phyloP scores from a whole-genome alignment of 23 red algal genomes.

The Pyropia haitanensis region DNA sequence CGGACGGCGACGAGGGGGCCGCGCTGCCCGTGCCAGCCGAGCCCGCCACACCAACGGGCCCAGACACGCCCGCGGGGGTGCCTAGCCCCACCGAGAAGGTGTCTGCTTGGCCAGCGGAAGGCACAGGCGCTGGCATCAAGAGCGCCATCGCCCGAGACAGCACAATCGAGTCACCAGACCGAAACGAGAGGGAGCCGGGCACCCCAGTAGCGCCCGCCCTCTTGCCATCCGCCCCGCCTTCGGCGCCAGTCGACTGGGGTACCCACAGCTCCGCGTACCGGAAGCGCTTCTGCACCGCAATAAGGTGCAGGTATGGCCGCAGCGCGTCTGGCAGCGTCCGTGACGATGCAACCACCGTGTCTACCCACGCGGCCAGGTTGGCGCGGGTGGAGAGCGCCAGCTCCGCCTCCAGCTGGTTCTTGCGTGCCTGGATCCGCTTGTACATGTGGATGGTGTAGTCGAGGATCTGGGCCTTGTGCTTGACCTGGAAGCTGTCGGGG shows the following conservation, averaged over 20 bases:
- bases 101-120: no score
- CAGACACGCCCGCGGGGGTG: no score
- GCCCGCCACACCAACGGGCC: no score
- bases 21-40: no score
- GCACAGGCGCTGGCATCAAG: no score
- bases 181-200: no score
- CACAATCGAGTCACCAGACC: no score
- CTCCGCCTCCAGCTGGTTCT: constrained; percentile 51
- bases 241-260: not conserved
- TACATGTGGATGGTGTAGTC: constrained; percentile 59
- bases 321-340: constrained; percentile 43
- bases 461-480: constrained; percentile 91
- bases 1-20: no score
- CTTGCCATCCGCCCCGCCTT: no score
- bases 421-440: constrained; percentile 40
- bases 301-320: constrained; percentile 42
- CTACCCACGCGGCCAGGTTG: constrained; percentile 45
- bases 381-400: constrained; percentile 40
- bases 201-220: no score
- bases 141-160: no score
- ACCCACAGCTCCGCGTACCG: constrained; percentile 70
- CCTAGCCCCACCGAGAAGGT: no score
- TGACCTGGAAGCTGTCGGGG: constrained; percentile 34
- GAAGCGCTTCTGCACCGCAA: constrained; percentile 41
- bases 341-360: constrained; percentile 19